Conservation (phyloP, 371 early-diverging fungal genomes). For the Mortierella sp. region DNA sequence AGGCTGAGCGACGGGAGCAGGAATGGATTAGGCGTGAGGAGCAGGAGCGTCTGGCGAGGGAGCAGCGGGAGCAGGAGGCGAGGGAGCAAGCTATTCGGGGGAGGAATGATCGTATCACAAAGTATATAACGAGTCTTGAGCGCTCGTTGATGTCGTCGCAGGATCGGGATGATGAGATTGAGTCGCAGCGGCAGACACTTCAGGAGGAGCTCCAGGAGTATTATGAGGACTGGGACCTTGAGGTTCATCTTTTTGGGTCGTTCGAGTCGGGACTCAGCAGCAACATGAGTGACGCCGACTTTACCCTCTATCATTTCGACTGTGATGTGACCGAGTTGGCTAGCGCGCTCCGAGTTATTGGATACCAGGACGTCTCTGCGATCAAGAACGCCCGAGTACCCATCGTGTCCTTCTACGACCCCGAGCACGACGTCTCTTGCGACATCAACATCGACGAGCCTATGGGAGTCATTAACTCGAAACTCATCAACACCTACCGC, state of each 20-base stretch:
- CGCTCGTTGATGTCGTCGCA: background rate
- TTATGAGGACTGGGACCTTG: background rate
- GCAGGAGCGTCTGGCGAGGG: background rate
- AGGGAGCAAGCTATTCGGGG: background rate
- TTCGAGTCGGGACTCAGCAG: conserved; percentile 14
- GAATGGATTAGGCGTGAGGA: background rate
- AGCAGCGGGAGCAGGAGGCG: background rate
- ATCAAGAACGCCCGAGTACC: conserved; percentile 23
- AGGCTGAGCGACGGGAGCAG: background rate
- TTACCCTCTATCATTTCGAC: background rate
- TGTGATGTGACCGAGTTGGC: background rate
- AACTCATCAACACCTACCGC: conserved; percentile 68
- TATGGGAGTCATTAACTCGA: conserved; percentile 72
- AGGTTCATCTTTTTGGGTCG: conserved; percentile 22
- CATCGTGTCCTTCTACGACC: conserved; percentile 18
- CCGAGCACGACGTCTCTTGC: conserved; percentile 41
- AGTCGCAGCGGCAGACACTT: background rate
- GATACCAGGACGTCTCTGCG: background rate
- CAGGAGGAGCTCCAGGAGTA: background rate
- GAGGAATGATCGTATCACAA: background rate
- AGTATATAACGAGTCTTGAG: background rate
- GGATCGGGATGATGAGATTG: background rate
- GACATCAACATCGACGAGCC: conserved; percentile 73
- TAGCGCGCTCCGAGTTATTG: background rate
- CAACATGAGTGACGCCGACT: conserved; percentile 19